Evolutionary conservation across 257 asterid species (phyloP).

Genomic region (Handroanthus guayacan): DNA sequence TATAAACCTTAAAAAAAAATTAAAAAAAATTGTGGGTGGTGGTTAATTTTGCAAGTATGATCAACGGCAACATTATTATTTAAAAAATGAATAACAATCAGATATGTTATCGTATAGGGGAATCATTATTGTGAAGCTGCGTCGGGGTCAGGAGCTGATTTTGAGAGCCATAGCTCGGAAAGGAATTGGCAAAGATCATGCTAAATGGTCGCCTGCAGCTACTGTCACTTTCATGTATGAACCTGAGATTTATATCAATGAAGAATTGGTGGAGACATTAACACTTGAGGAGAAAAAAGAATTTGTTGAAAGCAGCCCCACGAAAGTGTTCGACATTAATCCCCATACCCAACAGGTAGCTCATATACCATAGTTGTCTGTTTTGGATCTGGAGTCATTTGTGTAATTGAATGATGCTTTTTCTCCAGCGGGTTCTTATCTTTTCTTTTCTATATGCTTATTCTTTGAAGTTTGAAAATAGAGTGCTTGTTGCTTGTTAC

Average conservation of each 20-base stretch:
- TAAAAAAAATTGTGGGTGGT: too few species aligned
- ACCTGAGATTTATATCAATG: constrained; percentile 90
- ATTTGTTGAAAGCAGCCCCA: constrained; percentile 92
- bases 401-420: constrained; percentile 8
- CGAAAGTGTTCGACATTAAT: constrained; percentile 84
- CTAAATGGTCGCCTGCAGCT: constrained; percentile 99
- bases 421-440: constrained; percentile 1
- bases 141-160: constrained; percentile 90
- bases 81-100: constrained; percentile 8
- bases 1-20: too few species aligned
- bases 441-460: constrained; percentile 8
- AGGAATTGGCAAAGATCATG: constrained; percentile 99
- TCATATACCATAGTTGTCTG: constrained; percentile 29
- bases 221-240: constrained; percentile 98
- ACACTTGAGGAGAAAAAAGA: constrained; percentile 66
- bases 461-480: constrained; percentile 2
- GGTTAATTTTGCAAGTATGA: background rate
- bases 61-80: background rate
- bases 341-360: constrained; percentile 70
- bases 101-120: constrained; percentile 61
- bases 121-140: constrained; percentile 94
- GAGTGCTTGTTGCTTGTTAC: background rate
- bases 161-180: constrained; percentile 97
- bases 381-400: constrained; percentile 14
- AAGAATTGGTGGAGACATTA: constrained; percentile 84